Percentiles rank a stretch among this genome's conserved stretches.
phyloP scores from a whole-genome alignment of 768 basidiomycete species.

The Lactifluus pinguis region DNA sequence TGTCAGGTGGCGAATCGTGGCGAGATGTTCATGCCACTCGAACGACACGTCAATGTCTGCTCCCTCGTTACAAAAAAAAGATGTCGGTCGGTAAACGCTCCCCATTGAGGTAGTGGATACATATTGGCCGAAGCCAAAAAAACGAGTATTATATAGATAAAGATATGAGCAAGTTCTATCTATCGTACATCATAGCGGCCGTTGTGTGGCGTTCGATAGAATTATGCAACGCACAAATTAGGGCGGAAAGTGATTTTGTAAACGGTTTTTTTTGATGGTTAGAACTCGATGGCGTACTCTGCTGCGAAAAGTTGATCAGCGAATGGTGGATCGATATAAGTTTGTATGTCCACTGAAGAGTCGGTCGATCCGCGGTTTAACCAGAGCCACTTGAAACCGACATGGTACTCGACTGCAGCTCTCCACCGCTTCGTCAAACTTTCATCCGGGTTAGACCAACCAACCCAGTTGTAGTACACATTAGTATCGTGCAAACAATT shows the following conservation, averaged over 20 bases:
- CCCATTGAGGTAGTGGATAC: constrained; percentile 94
- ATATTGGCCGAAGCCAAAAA: constrained; percentile 55
- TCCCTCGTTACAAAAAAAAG: constrained; percentile 23
- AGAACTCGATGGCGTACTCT: background rate
- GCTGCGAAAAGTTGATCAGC: constrained; percentile 31
- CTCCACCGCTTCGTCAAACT: constrained; percentile 35
- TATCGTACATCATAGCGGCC: background rate
- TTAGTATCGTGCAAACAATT: constrained; percentile 38
- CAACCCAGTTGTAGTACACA: constrained; percentile 37
- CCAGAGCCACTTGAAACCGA: constrained; percentile 45
- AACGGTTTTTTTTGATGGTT: background rate
- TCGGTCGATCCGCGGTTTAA: constrained; percentile 27
- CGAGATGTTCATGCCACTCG: constrained; percentile 99
- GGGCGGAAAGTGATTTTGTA: background rate
- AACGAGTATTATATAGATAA: constrained; percentile 5
- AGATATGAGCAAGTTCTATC: background rate
- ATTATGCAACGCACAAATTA: background rate
- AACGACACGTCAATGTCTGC: constrained; percentile 54
- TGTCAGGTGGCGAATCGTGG: constrained; percentile 81
- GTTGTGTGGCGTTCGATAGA: background rate
- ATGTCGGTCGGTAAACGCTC: constrained; percentile 39
- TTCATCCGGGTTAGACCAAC: constrained; percentile 37
- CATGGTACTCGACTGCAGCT: constrained; percentile 36
- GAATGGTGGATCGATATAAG: constrained; percentile 30
- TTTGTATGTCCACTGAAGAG: constrained; percentile 28